Base-by-base conservation (phyloP, 352 stramenopile genomes). In the Hyaloperonospora arabidopsidis region DNA sequence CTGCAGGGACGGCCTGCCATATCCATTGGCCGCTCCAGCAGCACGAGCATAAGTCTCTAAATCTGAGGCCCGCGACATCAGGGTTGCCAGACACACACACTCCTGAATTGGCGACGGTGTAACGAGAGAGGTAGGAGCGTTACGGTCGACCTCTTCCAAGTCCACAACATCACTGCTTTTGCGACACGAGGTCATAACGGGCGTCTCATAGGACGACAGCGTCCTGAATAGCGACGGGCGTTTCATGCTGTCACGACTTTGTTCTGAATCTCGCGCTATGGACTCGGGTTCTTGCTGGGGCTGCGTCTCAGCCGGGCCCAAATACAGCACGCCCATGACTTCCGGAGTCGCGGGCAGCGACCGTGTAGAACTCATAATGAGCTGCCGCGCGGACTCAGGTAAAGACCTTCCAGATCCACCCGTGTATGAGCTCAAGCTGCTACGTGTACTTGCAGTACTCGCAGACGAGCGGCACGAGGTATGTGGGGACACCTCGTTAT, bases 151-250 rank as follows among this genome's bases (percentile, higher is more conserved):
- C 21, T 70, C 57, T 43, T 69, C 61, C 15, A 63, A 44, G 40
- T 68, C 63, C 46, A 64, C 51, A 6, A 52, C 57, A 25, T 63
- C 63, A 50, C 65, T 85, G 67, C 62, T 76, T 74, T 64, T 81
- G 57, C 46, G 72, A 10, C 22, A 69, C 35, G 61, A 56, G 1
- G 44, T 68, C 34, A 87, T 62, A 6, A 89, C 75, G 5, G 79
- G 79, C 0, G 79, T 89, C 65, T 89, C 79, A 54, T 89, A 89
- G 25, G 79, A 89, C 52, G 79, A 89, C 17, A 89, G 49, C 39
- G 79, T 89, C 12, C 79, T 69, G 59, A 89, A 89, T 7, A 89
- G 61, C 13, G 67, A 62, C 14, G 76, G 79, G 1, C 72, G 69
- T 52, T 79, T 83, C n/a, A 52, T 59, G 14, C 61, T 49, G 29